These are phyloP conservation scores for Cajanus cajan DNA, from an alignment of 306 rosid species.

Conservation along the genomic window DNA sequence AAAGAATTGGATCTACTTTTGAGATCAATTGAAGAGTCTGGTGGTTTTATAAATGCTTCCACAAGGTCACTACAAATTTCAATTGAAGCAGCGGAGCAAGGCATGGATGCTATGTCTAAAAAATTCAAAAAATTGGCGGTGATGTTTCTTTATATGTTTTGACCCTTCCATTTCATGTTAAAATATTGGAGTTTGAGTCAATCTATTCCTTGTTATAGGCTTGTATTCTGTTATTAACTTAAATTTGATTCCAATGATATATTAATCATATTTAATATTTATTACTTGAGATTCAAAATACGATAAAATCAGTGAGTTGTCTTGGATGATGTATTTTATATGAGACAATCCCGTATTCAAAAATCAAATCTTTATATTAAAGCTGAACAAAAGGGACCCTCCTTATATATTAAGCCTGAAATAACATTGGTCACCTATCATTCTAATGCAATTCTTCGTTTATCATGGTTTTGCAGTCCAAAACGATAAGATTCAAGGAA, in stretches of 20 bases:
- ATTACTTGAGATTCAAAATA: neutral
- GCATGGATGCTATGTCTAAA: slow-evolving; percentile 56
- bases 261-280: neutral
- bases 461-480: too few species aligned
- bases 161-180: neutral
- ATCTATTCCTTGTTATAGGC: neutral
- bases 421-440: slow-evolving; percentile 25
- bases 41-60: slow-evolving; percentile 86
- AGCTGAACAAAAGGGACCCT: too few species aligned
- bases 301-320: too few species aligned
- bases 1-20: slow-evolving; percentile 79
- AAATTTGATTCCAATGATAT: neutral
- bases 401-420: neutral
- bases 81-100: slow-evolving; percentile 73
- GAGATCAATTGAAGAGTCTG: slow-evolving; percentile 72
- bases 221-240: neutral
- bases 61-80: slow-evolving; percentile 56
- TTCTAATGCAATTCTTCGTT: slow-evolving; percentile 30
- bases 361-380: too few species aligned
- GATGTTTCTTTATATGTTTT: slow-evolving; percentile 27
- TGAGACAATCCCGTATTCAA: too few species aligned
- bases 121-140: slow-evolving; percentile 70
- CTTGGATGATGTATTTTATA: too few species aligned
- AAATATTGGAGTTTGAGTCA: neutral
- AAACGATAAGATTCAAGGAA: too few species aligned